Percentiles rank a stretch among this genome's conserved stretches.
phyloP scores from a whole-genome alignment of 768 basidiomycete species.

The Naematelia encephala region DNA sequence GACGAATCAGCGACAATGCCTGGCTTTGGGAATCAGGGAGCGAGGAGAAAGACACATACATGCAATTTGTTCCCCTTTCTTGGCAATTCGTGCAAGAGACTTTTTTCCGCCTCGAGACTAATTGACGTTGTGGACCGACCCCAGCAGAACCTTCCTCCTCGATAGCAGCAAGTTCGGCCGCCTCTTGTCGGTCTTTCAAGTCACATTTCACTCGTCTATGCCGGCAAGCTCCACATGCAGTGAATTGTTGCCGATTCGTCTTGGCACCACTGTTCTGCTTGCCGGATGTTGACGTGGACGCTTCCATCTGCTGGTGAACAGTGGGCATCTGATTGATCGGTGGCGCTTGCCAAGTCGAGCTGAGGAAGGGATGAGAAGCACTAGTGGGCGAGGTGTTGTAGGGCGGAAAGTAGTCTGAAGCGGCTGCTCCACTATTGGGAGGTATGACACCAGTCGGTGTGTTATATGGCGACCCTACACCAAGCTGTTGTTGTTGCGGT shows the following conservation, averaged over 20 bases:
- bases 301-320: background rate
- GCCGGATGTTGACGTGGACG: background rate
- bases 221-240: constrained; percentile 90
- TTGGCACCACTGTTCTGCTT: constrained; percentile 50
- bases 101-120: constrained; percentile 40
- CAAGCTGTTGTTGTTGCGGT: background rate
- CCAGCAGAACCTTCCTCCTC: constrained; percentile 19
- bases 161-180: constrained; percentile 53
- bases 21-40: background rate
- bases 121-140: constrained; percentile 10
- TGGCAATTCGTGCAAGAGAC: constrained; percentile 80
- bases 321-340: background rate
- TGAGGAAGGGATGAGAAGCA: constrained; percentile 1
- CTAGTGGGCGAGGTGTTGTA: background rate
- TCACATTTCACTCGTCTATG: constrained; percentile 93
- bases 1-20: background rate
- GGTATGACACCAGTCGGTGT: background rate
- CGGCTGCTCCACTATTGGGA: background rate
- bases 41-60: constrained; percentile 59
- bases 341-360: background rate
- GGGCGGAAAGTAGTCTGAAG: constrained; percentile 4
- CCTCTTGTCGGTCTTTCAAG: constrained; percentile 72
- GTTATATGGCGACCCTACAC: background rate
- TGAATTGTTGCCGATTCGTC: constrained; percentile 77
- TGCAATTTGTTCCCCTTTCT: constrained; percentile 86